Base-by-base conservation (phyloP, 164 flowering plant genomes). In the Stephania cephalantha region DNA sequence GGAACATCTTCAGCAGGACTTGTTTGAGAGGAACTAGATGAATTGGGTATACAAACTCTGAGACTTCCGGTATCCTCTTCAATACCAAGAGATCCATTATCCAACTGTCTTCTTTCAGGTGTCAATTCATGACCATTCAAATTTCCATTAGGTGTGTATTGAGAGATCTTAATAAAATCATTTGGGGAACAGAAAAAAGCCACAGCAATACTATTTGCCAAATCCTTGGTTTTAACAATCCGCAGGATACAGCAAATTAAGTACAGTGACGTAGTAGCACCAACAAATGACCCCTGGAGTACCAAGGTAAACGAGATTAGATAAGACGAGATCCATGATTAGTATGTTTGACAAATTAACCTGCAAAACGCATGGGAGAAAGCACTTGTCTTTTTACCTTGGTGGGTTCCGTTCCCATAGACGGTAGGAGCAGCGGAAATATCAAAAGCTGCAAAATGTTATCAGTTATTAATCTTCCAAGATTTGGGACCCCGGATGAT, bases 171-270 rank as follows among this genome's bases (percentile, higher is more conserved):
- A 48, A 66, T 25, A 70, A 90, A 86, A 64, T 85, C 90, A 72
- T 88, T 90, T 45, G 82, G 74, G 4, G 84, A 86, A 80, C 83
- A 91, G 77, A 96, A 86, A 71, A 96, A 85, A 81, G 97, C 88
- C 78, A 90, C 94, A 77, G 90, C 93, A 79, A 92, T 83, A 46
- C 83, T 85, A 79, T 89, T 94, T 68, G 97, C 93, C 87, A 96
- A 82, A 83, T 94, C 97, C 84, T 92, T 96, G 81, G 89, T 90
- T 79, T 94, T 96, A 75, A 96, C 90, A 25, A 96, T 90, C 73
- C 91, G 95, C 87, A 96, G 79, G 81, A 96, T 92, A 87, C 94
- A 92, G 80, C 98, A 94, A 81, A 96, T 88, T 83, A 96, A 85
- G 88, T 90, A 94, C 69, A 94, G 79, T 44, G 97, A 90, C 77